Conservation (phyloP, 2,329 filamentous ascomycete species). For the Torrubiella hemipterigena region DNA sequence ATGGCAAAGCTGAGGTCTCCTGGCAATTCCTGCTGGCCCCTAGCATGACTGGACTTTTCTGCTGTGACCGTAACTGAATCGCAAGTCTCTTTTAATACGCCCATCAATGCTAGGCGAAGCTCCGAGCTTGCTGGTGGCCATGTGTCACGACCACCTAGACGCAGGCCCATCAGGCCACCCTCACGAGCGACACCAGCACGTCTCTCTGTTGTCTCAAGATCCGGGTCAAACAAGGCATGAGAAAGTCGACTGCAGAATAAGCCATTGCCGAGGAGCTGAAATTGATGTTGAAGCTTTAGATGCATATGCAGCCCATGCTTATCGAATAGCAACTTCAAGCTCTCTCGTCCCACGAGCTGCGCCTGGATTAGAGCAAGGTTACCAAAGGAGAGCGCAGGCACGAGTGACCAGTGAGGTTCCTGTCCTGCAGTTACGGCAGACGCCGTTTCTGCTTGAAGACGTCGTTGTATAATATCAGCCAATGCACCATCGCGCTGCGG, state of each 20-base stretch:
- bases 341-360: slow-evolving; percentile 63
- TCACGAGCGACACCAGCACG: slow-evolving; percentile 55
- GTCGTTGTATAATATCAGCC: slow-evolving; percentile 24
- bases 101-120: slow-evolving; percentile 78
- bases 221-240: slow-evolving; percentile 73
- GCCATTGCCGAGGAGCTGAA: slow-evolving; percentile 76
- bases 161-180: slow-evolving; percentile 67
- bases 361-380: slow-evolving; percentile 65
- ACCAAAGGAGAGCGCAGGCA: slow-evolving; percentile 62
- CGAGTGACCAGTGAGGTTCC: slow-evolving; percentile 44
- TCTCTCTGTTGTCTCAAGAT: slow-evolving; percentile 68
- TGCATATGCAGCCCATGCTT: slow-evolving; percentile 62
- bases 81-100: slow-evolving; percentile 69
- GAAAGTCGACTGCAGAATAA: slow-evolving; percentile 71
- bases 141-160: slow-evolving; percentile 65
- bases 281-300: slow-evolving; percentile 62
- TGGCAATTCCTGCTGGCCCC: too few species aligned
- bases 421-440: slow-evolving; percentile 17
- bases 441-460: slow-evolving; percentile 19
- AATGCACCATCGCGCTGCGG: slow-evolving; percentile 21
- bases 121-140: slow-evolving; percentile 96
- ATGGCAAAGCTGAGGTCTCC: slow-evolving; percentile 74
- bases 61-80: too few species aligned
- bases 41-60: slow-evolving; percentile 25
- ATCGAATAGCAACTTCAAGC: slow-evolving; percentile 63